These are phyloP conservation scores for Colletotrichum nymphaeae DNA, from an alignment of 2,329 filamentous ascomycete species.

Conservation along the genomic window DNA sequence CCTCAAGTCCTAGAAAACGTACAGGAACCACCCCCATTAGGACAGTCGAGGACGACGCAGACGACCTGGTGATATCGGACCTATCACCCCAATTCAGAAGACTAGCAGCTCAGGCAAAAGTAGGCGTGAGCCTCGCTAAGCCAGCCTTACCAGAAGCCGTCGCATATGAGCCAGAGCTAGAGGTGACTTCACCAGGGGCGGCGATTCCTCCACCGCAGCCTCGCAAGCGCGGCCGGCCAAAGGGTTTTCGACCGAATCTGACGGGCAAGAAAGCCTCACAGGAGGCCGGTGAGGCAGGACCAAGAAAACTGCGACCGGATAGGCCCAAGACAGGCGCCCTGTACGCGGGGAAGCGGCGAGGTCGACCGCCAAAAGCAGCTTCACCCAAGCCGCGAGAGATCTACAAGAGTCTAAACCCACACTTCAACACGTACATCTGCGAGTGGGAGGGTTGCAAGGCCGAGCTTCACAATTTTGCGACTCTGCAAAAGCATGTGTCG, in stretches of 20 bases:
- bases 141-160: constrained; percentile 19
- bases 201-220: constrained; percentile 21
- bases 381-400: constrained; percentile 52
- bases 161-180: neutral
- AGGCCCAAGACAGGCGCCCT: constrained; percentile 40
- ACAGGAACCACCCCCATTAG: neutral
- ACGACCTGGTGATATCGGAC: constrained; percentile 38
- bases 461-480: constrained; percentile 72
- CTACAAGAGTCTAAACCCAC: constrained; percentile 55
- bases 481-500: constrained; percentile 64
- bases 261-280: constrained; percentile 24
- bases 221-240: constrained; percentile 58
- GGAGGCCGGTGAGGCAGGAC: constrained; percentile 32
- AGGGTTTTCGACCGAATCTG: constrained; percentile 56
- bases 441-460: constrained; percentile 70
- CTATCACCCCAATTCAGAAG: constrained; percentile 36
- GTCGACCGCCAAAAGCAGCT: constrained; percentile 53
- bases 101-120: constrained; percentile 24
- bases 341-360: constrained; percentile 50
- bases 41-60: constrained; percentile 31
- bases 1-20: constrained; percentile 9
- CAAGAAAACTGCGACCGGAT: constrained; percentile 40
- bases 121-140: constrained; percentile 30
- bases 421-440: constrained; percentile 66
- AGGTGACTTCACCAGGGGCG: neutral